Percentiles rank a stretch among this genome's conserved stretches.
Evolutionary conservation across 2,329 filamentous ascomycete species (phyloP).

Genomic region (Fusarium verrucosum): DNA sequence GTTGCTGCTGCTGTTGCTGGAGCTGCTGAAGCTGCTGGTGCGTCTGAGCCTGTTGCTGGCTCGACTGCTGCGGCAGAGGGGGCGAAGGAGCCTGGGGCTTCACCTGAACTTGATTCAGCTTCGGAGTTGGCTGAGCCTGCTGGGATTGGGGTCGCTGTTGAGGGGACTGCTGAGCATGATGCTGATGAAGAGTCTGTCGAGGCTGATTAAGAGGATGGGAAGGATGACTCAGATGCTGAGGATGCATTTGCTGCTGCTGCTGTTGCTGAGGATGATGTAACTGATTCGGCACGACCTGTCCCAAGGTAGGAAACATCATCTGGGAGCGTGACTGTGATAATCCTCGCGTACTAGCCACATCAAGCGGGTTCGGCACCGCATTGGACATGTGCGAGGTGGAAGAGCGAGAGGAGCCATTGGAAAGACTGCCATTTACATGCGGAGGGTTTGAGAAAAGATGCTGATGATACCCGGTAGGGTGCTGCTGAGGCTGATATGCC

Average conservation of each 20-base stretch:
- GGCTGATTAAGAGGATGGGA: conserved; percentile 42
- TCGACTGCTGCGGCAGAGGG: conserved; percentile 45
- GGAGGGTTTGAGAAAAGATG: conserved; percentile 62
- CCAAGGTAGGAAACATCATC: conserved; percentile 52
- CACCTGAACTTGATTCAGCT: conserved; percentile 48
- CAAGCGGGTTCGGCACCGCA: conserved; percentile 59
- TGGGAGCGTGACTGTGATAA: conserved; percentile 56
- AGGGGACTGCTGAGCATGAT: conserved; percentile 46
- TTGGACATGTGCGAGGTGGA: conserved; percentile 59
- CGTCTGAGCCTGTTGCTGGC: conserved; percentile 39
- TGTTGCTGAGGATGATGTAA: conserved; percentile 56
- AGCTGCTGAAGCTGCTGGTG: conserved; percentile 45
- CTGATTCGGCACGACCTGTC: conserved; percentile 55
- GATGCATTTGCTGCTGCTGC: conserved; percentile 50
- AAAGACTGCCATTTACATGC: conserved; percentile 58
- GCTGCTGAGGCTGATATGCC: conserved; percentile 63
- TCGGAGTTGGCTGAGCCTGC: conserved; percentile 44
- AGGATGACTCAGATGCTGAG: conserved; percentile 46
- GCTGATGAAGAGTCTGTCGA: conserved; percentile 42
- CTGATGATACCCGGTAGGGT: conserved; percentile 60
- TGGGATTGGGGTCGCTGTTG: conserved; percentile 53
- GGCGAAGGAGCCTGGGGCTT: conserved; percentile 48
- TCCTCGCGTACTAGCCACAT: conserved; percentile 56
- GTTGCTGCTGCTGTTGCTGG: conserved; percentile 45
- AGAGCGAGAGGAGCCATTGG: conserved; percentile 58